phyloP scores from a whole-genome alignment of 768 basidiomycete species.

The Glaciozyma antarctica region DNA sequence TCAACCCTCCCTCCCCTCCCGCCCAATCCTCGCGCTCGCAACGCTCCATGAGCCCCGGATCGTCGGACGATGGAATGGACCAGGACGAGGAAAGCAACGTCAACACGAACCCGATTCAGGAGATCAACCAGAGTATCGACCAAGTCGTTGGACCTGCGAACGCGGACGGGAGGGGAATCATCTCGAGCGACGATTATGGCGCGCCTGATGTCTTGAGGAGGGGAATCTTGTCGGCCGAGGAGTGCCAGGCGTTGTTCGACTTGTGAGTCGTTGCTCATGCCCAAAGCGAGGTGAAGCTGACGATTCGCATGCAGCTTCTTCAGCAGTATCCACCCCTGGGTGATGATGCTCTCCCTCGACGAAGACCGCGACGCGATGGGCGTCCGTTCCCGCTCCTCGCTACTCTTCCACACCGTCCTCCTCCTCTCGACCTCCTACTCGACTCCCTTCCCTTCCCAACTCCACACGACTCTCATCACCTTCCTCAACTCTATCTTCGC shows the following conservation, averaged over 20 bases:
- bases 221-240: slow-evolving; percentile 14
- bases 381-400: slow-evolving; percentile 7
- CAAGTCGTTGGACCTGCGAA: slow-evolving; percentile 1
- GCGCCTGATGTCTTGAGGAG: slow-evolving; percentile 23
- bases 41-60: slow-evolving; percentile 7
- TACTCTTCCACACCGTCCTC: slow-evolving; percentile 28
- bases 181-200: slow-evolving; percentile 21
- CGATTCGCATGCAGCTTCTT: slow-evolving; percentile 18
- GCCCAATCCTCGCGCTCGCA: slow-evolving; percentile 1
- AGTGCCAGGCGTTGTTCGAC: slow-evolving; percentile 29
- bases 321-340: slow-evolving; percentile 25
- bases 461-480: slow-evolving; percentile 29
- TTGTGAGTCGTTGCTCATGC: slow-evolving; percentile 7
- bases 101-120: slow-evolving; percentile 18
- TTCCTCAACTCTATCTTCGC: slow-evolving; percentile 31
- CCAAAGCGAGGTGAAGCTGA: too few relatives aligned
- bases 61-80: slow-evolving; percentile 18
- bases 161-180: neutral
- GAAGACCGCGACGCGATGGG: slow-evolving; percentile 23
- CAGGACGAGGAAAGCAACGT: slow-evolving; percentile 5
- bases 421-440: slow-evolving; percentile 31
- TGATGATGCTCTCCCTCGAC: slow-evolving; percentile 30
- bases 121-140: slow-evolving; percentile 27
- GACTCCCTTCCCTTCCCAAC: slow-evolving; percentile 24
- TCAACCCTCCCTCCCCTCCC: neutral